Conservation (phyloP, 768 basidiomycete genomes). For the Epithele typhae region DNA sequence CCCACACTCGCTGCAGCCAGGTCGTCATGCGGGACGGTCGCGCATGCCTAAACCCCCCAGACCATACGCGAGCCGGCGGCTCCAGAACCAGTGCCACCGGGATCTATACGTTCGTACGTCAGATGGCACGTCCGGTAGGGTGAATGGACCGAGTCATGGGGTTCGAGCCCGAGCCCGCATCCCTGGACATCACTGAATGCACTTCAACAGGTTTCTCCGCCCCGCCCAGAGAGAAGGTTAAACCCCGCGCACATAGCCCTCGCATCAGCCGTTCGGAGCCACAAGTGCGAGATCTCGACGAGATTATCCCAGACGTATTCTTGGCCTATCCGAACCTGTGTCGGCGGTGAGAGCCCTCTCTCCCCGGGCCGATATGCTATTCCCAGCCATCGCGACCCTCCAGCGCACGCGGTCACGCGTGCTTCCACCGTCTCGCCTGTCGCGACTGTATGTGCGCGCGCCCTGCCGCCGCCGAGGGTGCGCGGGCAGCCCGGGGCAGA, state of each 20-base stretch:
- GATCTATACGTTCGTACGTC: neutral
- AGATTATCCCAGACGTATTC: slow-evolving; percentile 19
- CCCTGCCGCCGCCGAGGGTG: slow-evolving; percentile 2
- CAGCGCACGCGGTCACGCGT: slow-evolving; percentile 1
- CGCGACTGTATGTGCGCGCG: too few species aligned
- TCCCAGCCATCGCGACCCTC: slow-evolving; percentile 5
- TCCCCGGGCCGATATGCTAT: slow-evolving; percentile 3
- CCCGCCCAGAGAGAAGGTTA: slow-evolving; percentile 17
- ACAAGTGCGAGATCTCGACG: slow-evolving; percentile 22
- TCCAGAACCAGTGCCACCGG: neutral
- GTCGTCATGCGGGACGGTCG: slow-evolving; percentile 10
- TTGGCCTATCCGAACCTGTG: neutral
- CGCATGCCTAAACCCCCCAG: slow-evolving; percentile 3
- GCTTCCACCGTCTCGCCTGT: too few species aligned
- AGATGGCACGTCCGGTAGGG: slow-evolving; percentile 1
- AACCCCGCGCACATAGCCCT: slow-evolving; percentile 21
- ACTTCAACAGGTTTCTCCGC: slow-evolving; percentile 22
- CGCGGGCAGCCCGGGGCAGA: slow-evolving; percentile 10
- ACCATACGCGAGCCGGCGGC: neutral
- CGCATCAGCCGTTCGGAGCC: slow-evolving; percentile 4
- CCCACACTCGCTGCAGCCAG: slow-evolving; percentile 15
- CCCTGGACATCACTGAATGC: slow-evolving; percentile 8
- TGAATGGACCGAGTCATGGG: slow-evolving; percentile 12
- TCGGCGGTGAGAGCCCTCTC: slow-evolving; percentile 7
- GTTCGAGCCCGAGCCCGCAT: slow-evolving; percentile 4